Evolutionary conservation across 2,329 filamentous ascomycete species (phyloP).

Genomic region (Ustulina deusta): DNA sequence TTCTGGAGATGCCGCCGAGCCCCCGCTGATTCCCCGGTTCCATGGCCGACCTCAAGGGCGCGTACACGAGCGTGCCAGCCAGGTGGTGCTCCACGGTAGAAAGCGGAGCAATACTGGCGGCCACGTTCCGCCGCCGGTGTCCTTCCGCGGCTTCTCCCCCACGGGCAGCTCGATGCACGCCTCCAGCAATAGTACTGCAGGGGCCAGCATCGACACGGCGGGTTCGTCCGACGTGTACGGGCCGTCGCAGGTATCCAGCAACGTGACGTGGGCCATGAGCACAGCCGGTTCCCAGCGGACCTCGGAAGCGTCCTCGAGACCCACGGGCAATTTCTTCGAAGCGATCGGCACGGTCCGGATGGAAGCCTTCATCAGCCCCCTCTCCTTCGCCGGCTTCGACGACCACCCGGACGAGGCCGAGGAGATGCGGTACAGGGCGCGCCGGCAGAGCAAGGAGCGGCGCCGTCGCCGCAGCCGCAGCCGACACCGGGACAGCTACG

Average conservation of each 20-base stretch:
- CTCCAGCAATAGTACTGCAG: constrained; percentile 68
- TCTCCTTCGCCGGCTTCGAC: constrained; percentile 62
- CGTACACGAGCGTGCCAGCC: constrained; percentile 58
- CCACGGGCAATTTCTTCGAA: constrained; percentile 78
- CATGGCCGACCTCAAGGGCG: constrained; percentile 64
- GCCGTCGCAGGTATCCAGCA: constrained; percentile 63
- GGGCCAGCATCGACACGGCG: constrained; percentile 67
- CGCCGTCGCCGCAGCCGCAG: constrained; percentile 66
- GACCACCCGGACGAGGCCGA: constrained; percentile 64
- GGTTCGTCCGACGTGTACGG: constrained; percentile 70
- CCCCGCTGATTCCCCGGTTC: constrained; percentile 79
- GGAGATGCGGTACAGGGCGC: constrained; percentile 60
- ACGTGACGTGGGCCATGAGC: constrained; percentile 60
- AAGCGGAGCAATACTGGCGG: constrained; percentile 92
- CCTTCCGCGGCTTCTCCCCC: constrained; percentile 83
- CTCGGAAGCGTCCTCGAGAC: constrained; percentile 66
- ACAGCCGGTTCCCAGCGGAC: constrained; percentile 62
- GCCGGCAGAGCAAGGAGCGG: constrained; percentile 67
- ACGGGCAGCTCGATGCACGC: constrained; percentile 60
- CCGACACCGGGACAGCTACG: constrained; percentile 65
- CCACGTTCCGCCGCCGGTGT: constrained; percentile 74
- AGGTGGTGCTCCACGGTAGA: constrained; percentile 72
- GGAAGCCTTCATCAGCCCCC: constrained; percentile 90
- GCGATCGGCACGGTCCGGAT: constrained; percentile 92
- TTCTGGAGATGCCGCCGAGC: constrained; percentile 73